Evolutionary conservation across 768 basidiomycete genomes (phyloP), one percentile per base, ranked within the genome.

Genomic region (Daedalea quercina): DNA sequence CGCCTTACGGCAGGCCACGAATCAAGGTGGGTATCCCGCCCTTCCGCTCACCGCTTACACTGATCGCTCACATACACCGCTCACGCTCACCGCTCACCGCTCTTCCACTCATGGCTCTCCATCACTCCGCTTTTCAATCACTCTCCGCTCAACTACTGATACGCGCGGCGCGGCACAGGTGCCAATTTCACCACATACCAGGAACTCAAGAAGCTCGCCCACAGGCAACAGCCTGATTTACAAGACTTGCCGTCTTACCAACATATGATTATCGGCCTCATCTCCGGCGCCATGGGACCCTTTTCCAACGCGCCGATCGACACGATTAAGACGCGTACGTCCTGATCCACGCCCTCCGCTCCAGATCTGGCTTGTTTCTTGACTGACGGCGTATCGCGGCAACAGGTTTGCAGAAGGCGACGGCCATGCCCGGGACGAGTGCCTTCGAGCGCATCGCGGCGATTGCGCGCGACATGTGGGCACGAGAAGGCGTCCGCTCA

Each of bases 181-280:
- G 94, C 90, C 22, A 99, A 99, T 69, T 99, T 99, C 63, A 98
- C 96, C 3, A 93, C 88, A 41, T 99, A 98, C 73, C 94, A 96
- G 66, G 92, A 98, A 66, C 74, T 98, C 61, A 99, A 98, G 76
- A 90, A 86, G 65, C 58, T 89, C 47, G 85, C 88, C 13, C 80
- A 89, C 52, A 71, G 70, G 51, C 70, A 79, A 58, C 96, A 99
- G 67, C 95, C 94, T 11, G 81, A 86, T 43, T 70, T 86, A 50
- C 64, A 63, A 0, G 87, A 91, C 37, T 78, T 99, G 25, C 96
- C 96, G 3, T 90, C 90, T 31, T 96, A 90, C 69, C 96, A 99
- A 66, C 91, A 94, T 61, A 95, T 96, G 87, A 45, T 89, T 22
- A 91, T 98, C 53, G 96, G 96, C 48, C 76, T 98, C 54, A 82